Conservation (phyloP, 345 rosid species). For the Crucihimalaya himalaica region DNA sequence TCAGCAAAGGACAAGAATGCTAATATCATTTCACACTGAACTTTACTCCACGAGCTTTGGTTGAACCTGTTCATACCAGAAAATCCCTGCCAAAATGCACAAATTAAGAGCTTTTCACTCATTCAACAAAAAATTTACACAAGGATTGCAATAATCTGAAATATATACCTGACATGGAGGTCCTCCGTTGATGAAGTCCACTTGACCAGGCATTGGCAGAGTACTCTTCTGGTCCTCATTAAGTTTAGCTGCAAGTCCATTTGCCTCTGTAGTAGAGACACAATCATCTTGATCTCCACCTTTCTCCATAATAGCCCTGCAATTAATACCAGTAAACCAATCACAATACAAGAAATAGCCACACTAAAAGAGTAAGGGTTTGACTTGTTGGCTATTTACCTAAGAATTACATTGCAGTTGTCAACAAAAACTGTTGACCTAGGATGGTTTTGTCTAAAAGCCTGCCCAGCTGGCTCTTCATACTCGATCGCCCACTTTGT, state of each 20-base stretch:
- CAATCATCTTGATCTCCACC: constrained; percentile 85
- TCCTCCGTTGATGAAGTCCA: constrained; percentile 93
- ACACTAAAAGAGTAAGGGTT: not conserved
- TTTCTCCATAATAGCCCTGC: constrained; percentile 78
- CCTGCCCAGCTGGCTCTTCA: constrained; percentile 90
- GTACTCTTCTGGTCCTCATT: constrained; percentile 40
- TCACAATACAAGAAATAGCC: not conserved
- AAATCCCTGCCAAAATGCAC: constrained; percentile 65
- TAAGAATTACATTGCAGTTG: constrained; percentile 90
- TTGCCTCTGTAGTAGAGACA: constrained; percentile 72
- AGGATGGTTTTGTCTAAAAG: constrained; percentile 71
- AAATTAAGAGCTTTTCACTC: not conserved
- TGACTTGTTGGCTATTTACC: constrained; percentile 34
- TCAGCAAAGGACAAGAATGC: constrained; percentile 73
- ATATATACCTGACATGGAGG: constrained; percentile 89
- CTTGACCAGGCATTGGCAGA: constrained; percentile 64
- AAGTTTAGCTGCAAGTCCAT: constrained; percentile 48
- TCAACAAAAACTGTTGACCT: constrained; percentile 63
- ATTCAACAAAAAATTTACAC: not conserved
- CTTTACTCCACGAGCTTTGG: constrained; percentile 76
- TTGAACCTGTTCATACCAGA: constrained; percentile 87
- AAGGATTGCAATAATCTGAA: not conserved
- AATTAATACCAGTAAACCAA: constrained; percentile 25
- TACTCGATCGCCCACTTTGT: constrained; percentile 94
- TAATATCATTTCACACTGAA: constrained; percentile 66